Conservation (phyloP, 164 flowering plant species). For the Piper longum region DNA sequence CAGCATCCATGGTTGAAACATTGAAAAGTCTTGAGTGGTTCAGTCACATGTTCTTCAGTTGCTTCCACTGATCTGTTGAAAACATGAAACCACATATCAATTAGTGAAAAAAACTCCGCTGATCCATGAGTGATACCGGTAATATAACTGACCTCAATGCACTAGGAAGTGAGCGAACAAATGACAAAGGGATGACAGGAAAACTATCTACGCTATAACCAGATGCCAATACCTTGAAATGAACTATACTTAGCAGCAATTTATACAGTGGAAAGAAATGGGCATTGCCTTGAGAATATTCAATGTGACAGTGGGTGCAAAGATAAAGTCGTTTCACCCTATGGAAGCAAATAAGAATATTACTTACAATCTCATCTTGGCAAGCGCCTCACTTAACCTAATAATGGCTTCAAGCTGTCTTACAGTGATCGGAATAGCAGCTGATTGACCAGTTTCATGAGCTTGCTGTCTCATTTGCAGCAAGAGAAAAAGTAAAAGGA, state of each 20-base stretch:
- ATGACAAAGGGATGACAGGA: too few species aligned
- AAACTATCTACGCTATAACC: neutral
- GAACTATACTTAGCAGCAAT: neutral
- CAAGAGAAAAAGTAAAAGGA: neutral
- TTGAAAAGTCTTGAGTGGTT: constrained; percentile 76
- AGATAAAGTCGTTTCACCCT: neutral
- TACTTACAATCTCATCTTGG: constrained; percentile 93
- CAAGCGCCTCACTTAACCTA: constrained; percentile 90
- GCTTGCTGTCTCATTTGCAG: constrained; percentile 94
- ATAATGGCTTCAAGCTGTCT: constrained; percentile 95
- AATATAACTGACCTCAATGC: too few species aligned
- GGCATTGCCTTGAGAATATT: neutral
- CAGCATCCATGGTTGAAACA: constrained; percentile 94
- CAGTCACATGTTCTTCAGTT: constrained; percentile 66
- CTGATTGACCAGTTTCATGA: constrained; percentile 84
- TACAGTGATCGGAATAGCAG: constrained; percentile 92
- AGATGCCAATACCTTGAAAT: neutral
- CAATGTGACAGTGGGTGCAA: neutral
- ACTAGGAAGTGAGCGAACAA: too few species aligned
- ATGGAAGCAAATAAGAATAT: neutral
- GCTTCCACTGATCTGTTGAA: constrained; percentile 60
- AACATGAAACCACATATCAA: neutral
- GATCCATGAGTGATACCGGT: too few species aligned
- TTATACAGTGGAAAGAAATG: too few species aligned
- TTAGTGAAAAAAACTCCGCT: too few species aligned